These are phyloP conservation scores for Globisporangium iwayamae DNA, from an alignment of 352 stramenopile genomes.

Conservation along the genomic window DNA sequence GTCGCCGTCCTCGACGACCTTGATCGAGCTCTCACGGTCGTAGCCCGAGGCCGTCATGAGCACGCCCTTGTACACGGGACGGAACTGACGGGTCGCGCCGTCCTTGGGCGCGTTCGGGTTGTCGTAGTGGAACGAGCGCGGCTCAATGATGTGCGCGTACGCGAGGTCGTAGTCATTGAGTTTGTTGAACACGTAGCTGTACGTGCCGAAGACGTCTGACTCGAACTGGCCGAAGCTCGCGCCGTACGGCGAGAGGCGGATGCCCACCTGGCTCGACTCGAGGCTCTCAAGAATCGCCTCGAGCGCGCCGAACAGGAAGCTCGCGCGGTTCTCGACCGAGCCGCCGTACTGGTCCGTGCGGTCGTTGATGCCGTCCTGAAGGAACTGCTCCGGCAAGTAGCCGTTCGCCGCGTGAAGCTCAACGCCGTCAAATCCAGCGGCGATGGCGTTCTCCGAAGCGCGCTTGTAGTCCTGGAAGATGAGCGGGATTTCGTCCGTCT, in stretches of 20 bases:
- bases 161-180: conserved; percentile 55
- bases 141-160: conserved; percentile 63
- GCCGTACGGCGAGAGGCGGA: conserved; percentile 45
- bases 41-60: conserved; percentile 61
- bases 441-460: conserved; percentile 54
- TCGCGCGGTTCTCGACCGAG: conserved; percentile 77
- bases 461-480: conserved; percentile 62
- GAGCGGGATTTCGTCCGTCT: conserved; percentile 55
- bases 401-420: conserved; percentile 90
- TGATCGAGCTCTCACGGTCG: conserved; percentile 37
- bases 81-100: conserved; percentile 43
- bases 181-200: conserved; percentile 43
- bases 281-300: conserved; percentile 43
- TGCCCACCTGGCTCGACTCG: conserved; percentile 38
- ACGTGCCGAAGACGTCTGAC: conserved; percentile 45
- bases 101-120: conserved; percentile 39
- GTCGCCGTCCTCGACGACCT: conserved; percentile 44
- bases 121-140: conserved; percentile 42
- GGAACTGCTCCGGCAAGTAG: conserved; percentile 91
- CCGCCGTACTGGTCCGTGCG: conserved; percentile 87
- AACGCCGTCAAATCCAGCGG: conserved; percentile 88
- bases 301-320: conserved; percentile 74
- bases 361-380: conserved; percentile 80
- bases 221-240: conserved; percentile 49
- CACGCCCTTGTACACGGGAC: conserved; percentile 56